A percentile compares a stretch with the other conserved stretches of the same genome.
These are phyloP conservation scores for Anthracocystis panici-leucophaei DNA, from an alignment of 1,284 basidiomycete species.

Conservation along the genomic window DNA sequence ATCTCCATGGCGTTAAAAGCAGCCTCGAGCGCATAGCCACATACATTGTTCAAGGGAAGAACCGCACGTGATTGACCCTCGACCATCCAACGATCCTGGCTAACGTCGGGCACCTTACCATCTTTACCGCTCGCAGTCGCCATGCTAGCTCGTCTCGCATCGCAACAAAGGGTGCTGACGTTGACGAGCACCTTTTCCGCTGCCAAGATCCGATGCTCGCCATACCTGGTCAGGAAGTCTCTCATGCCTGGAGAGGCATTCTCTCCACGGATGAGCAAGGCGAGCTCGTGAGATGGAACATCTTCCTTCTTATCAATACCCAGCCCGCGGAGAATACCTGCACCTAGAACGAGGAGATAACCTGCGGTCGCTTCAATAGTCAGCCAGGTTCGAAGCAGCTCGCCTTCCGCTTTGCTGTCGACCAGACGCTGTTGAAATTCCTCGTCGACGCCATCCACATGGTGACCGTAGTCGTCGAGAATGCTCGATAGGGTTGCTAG, in stretches of 20 bases:
- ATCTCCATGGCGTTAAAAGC: slow-evolving; percentile 48
- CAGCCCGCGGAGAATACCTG: slow-evolving; percentile 28
- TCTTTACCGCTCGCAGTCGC: neutral
- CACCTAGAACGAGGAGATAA: slow-evolving; percentile 29
- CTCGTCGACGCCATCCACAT: slow-evolving; percentile 5
- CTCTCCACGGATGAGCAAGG: slow-evolving; percentile 31
- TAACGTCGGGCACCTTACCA: neutral
- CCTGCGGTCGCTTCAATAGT: slow-evolving; percentile 33
- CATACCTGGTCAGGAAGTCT: slow-evolving; percentile 25
- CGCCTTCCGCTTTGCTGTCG: slow-evolving; percentile 2
- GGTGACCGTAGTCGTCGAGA: slow-evolving; percentile 21
- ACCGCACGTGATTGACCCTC: slow-evolving; percentile 35
- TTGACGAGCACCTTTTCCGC: slow-evolving; percentile 41
- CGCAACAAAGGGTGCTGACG: slow-evolving; percentile 22
- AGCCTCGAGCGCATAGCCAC: slow-evolving; percentile 41
- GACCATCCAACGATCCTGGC: slow-evolving; percentile 19
- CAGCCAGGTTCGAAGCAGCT: slow-evolving; percentile 25
- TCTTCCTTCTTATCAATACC: slow-evolving; percentile 44
- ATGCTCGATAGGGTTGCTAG: slow-evolving; percentile 11
- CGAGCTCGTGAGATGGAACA: slow-evolving; percentile 19
- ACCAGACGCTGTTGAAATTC: slow-evolving; percentile 19
- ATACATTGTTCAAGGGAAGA: slow-evolving; percentile 29
- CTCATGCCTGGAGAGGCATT: slow-evolving; percentile 27
- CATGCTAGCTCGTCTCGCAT: slow-evolving; percentile 12
- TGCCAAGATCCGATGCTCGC: slow-evolving; percentile 33